A percentile compares a stretch with the other conserved stretches of the same genome.
Evolutionary conservation across 2,329 filamentous ascomycete species (phyloP).

Genomic region (Talaromyces piceae): DNA sequence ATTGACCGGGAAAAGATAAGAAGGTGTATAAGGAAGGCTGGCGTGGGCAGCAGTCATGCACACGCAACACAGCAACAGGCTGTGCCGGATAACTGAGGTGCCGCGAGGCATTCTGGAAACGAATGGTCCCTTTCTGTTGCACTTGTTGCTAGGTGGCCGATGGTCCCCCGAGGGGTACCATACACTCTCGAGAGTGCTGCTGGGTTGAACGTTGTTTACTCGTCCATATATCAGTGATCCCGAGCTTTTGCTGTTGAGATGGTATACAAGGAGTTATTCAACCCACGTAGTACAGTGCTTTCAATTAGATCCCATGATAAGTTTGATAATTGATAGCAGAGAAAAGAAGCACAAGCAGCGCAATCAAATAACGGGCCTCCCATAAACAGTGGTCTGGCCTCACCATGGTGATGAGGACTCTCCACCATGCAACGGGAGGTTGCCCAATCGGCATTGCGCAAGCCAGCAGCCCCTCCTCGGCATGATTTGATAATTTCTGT

Average conservation of each 20-base stretch:
- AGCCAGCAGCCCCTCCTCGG: neutral
- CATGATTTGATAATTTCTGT: neutral
- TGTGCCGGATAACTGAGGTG: slow-evolving; percentile 9
- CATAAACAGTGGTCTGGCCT: neutral
- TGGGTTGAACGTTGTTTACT: neutral
- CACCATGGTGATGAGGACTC: slow-evolving; percentile 1
- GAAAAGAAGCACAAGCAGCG: neutral
- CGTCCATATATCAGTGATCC: neutral
- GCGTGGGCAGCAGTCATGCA: slow-evolving; percentile 21
- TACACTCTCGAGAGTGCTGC: neutral
- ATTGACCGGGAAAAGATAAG: slow-evolving; percentile 57
- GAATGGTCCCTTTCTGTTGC: neutral
- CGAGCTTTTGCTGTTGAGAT: neutral
- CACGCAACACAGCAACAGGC: slow-evolving; percentile 12
- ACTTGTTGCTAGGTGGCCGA: neutral
- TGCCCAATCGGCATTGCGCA: neutral
- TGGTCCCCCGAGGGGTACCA: slow-evolving; percentile 11
- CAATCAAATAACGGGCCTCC: neutral
- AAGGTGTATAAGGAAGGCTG: slow-evolving; percentile 68
- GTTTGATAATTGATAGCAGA: neutral
- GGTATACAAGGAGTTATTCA: neutral
- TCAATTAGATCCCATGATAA: neutral
- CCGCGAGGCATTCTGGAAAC: slow-evolving; percentile 9
- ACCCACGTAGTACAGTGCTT: neutral
- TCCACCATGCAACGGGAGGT: neutral